A percentile compares a stretch with the other conserved stretches of the same genome.
Evolutionary conservation across 371 early-diverging fungal species (phyloP).

Genomic region (Rhizomucor pusillus): DNA sequence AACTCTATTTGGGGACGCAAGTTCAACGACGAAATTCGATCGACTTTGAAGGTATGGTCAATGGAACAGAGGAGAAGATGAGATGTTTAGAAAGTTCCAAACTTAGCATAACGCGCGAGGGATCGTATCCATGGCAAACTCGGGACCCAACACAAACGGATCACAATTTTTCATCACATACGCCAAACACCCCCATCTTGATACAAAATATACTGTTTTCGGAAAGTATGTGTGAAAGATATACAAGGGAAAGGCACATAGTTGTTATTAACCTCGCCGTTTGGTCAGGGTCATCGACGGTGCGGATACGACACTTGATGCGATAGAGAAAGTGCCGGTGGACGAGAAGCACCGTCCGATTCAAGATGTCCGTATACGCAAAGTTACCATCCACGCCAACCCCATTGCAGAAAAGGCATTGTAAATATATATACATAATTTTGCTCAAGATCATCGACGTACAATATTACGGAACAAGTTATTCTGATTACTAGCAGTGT

Average conservation of each 20-base stretch:
- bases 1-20: slow-evolving; percentile 82
- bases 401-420: slow-evolving; percentile 79
- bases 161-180: slow-evolving; percentile 95
- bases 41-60: slow-evolving; percentile 67
- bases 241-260: not conserved
- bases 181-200: slow-evolving; percentile 79
- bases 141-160: slow-evolving; percentile 87
- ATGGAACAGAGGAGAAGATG: not conserved
- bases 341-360: slow-evolving; percentile 83
- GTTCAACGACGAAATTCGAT: slow-evolving; percentile 88
- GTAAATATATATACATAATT: no score
- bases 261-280: not conserved
- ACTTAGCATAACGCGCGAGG: slow-evolving; percentile 82
- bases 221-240: slow-evolving; percentile 67
- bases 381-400: slow-evolving; percentile 93
- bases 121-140: slow-evolving; percentile 93
- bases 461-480: no score
- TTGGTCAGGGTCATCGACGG: slow-evolving; percentile 82
- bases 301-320: slow-evolving; percentile 79
- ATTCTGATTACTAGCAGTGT: no score
- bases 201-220: slow-evolving; percentile 92
- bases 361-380: slow-evolving; percentile 75
- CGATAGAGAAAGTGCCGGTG: slow-evolving; percentile 84
- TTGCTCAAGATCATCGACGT: no score
- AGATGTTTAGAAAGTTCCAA: not conserved